A percentile compares a stretch with the other conserved stretches of the same genome.
These are phyloP conservation scores for Aspergillus cristatus DNA, from an alignment of 495 filamentous ascomycete species.

Conservation along the genomic window DNA sequence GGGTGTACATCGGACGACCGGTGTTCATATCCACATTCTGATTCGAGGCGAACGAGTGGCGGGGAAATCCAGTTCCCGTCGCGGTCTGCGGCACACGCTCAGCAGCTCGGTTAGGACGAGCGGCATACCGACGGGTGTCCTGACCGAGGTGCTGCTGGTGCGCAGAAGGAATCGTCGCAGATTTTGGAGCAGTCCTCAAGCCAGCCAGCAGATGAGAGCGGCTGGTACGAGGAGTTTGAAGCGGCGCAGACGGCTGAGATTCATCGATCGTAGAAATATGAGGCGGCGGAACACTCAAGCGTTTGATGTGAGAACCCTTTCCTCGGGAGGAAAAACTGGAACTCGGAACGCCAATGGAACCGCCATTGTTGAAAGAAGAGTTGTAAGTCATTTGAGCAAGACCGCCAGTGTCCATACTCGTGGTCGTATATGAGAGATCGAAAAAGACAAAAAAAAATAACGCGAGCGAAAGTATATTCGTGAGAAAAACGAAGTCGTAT, in stretches of 20 bases:
- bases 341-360: constrained; percentile 58
- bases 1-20: constrained; percentile 53
- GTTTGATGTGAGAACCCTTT: constrained; percentile 76
- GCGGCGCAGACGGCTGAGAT: constrained; percentile 38
- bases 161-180: constrained; percentile 63
- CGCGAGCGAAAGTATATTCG: constrained; percentile 12
- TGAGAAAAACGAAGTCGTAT: constrained; percentile 9
- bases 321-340: constrained; percentile 78
- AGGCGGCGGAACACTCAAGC: constrained; percentile 56
- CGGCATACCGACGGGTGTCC: constrained; percentile 37
- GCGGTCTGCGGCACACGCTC: constrained; percentile 55
- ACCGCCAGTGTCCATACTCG: constrained; percentile 98
- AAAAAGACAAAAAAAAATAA: too few species aligned
- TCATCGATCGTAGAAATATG: constrained; percentile 60
- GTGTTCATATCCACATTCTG: constrained; percentile 26
- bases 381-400: constrained; percentile 99
- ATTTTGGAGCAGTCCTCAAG: constrained; percentile 86
- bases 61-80: constrained; percentile 48
- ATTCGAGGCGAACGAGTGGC: constrained; percentile 38
- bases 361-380: constrained; percentile 55
- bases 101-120: constrained; percentile 24
- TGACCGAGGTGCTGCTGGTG: constrained; percentile 42
- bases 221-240: constrained; percentile 79
- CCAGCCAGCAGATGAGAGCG: constrained; percentile 91
- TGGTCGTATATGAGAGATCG: constrained; percentile 20